These are phyloP conservation scores for Calocybe gangraenosa DNA, from an alignment of 768 basidiomycete genomes.

Conservation along the genomic window DNA sequence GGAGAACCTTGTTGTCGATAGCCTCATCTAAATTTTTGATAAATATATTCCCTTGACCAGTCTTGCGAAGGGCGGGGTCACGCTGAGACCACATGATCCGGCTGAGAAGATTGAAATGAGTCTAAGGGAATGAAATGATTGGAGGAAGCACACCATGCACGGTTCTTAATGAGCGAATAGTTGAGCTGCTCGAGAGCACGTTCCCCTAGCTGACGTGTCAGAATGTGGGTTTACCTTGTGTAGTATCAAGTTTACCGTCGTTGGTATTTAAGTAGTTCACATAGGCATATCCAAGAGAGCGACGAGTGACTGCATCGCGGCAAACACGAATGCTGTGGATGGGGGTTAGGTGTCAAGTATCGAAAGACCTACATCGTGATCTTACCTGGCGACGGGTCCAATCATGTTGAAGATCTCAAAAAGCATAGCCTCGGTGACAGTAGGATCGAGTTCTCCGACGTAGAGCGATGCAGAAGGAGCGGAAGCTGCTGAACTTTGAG, in stretches of 20 bases:
- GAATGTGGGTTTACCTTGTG: neutral
- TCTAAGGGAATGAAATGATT: slow-evolving; percentile 10
- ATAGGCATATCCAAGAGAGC: slow-evolving; percentile 99
- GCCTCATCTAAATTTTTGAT: slow-evolving; percentile 98
- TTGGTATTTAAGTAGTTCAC: slow-evolving; percentile 96
- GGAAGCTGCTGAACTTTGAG: slow-evolving; percentile 51
- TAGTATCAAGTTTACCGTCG: slow-evolving; percentile 66
- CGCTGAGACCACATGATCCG: slow-evolving; percentile 99
- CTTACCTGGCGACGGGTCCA: slow-evolving; percentile 94
- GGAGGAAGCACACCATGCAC: slow-evolving; percentile 72
- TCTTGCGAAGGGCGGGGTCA: slow-evolving; percentile 98
- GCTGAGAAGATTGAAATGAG: slow-evolving; percentile 34
- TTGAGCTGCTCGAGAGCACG: slow-evolving; percentile 98
- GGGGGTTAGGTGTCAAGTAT: neutral
- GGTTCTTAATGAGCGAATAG: slow-evolving; percentile 98
- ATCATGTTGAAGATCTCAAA: slow-evolving; percentile 99
- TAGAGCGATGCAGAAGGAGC: slow-evolving; percentile 92
- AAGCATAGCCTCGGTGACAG: slow-evolving; percentile 98
- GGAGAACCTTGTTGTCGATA: slow-evolving; percentile 91
- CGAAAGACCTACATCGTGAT: slow-evolving; percentile 4
- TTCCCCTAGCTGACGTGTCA: slow-evolving; percentile 57
- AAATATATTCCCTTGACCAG: slow-evolving; percentile 99
- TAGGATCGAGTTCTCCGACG: slow-evolving; percentile 97
- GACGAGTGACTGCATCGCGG: slow-evolving; percentile 98
- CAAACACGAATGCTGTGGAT: slow-evolving; percentile 89